Conservation (phyloP, 2,329 filamentous ascomycete species). For the Cercospora sp. region DNA sequence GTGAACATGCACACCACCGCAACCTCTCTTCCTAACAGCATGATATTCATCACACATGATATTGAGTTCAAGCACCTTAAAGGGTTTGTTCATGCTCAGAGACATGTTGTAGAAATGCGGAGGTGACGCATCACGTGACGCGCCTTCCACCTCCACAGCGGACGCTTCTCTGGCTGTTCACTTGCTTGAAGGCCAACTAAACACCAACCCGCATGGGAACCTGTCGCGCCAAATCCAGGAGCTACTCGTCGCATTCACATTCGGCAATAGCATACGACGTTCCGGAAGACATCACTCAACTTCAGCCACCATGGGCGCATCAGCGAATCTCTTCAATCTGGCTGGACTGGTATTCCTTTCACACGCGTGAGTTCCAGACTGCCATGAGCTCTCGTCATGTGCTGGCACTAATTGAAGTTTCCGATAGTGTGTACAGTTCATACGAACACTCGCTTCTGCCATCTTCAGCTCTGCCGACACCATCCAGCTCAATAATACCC, state of each 20-base stretch:
- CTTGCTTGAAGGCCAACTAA: background rate
- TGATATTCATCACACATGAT: background rate
- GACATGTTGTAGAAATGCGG: background rate
- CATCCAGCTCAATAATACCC: slow-evolving; percentile 29
- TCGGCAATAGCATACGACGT: background rate
- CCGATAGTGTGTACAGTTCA: slow-evolving; percentile 83
- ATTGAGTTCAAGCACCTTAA: background rate
- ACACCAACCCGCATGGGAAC: background rate
- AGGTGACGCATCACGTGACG: background rate
- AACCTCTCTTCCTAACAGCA: background rate
- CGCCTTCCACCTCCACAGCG: background rate
- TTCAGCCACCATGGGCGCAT: slow-evolving; percentile 62
- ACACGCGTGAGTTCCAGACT: slow-evolving; percentile 69
- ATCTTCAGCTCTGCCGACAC: slow-evolving; percentile 47
- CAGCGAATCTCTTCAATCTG: slow-evolving; percentile 69
- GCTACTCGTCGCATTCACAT: background rate
- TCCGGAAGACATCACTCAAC: background rate
- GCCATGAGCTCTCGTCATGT: background rate
- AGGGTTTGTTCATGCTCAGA: background rate
- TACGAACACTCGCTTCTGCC: slow-evolving; percentile 81
- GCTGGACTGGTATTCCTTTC: slow-evolving; percentile 76
- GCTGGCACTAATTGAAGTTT: background rate
- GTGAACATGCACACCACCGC: background rate
- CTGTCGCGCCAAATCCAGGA: background rate
- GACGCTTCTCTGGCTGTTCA: background rate